A percentile compares a stretch with the other conserved stretches of the same genome.
phyloP scores from a whole-genome alignment of 441 rosid genomes.

The Populus hybrid region DNA sequence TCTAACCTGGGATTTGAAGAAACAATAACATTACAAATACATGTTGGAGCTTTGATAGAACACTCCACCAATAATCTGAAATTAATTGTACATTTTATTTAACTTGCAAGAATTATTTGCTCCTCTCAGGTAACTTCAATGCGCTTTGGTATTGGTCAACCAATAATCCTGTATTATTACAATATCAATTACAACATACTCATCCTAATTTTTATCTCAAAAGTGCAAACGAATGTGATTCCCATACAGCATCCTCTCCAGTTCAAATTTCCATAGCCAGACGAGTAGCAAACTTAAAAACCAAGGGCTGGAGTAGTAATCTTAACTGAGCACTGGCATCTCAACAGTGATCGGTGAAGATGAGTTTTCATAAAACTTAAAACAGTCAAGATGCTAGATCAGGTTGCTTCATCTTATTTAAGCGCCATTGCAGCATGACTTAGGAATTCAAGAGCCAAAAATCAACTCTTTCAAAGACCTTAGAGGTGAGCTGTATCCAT shows the following conservation, averaged over 20 bases:
- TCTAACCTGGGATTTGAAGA: neutral
- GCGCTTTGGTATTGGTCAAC: neutral
- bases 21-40: neutral
- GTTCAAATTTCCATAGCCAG: neutral
- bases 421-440: neutral
- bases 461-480: conserved; percentile 64
- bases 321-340: neutral
- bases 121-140: neutral
- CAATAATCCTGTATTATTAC: neutral
- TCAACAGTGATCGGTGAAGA: neutral
- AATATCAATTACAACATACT: neutral
- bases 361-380: neutral
- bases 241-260: neutral
- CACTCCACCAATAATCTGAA: neutral
- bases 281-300: neutral
- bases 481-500: conserved; percentile 62
- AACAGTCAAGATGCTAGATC: neutral
- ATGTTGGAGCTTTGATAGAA: neutral
- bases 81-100: neutral
- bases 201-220: neutral
- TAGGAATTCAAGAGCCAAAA: conserved; percentile 32
- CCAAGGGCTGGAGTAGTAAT: neutral
- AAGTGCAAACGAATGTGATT: neutral
- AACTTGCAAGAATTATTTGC: neutral
- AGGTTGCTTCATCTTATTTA: neutral